A percentile compares a stretch with the other conserved stretches of the same genome.
These are phyloP conservation scores for Tilletiopsis washingtonensis DNA, from an alignment of 1,284 basidiomycete genomes.

Conservation along the genomic window DNA sequence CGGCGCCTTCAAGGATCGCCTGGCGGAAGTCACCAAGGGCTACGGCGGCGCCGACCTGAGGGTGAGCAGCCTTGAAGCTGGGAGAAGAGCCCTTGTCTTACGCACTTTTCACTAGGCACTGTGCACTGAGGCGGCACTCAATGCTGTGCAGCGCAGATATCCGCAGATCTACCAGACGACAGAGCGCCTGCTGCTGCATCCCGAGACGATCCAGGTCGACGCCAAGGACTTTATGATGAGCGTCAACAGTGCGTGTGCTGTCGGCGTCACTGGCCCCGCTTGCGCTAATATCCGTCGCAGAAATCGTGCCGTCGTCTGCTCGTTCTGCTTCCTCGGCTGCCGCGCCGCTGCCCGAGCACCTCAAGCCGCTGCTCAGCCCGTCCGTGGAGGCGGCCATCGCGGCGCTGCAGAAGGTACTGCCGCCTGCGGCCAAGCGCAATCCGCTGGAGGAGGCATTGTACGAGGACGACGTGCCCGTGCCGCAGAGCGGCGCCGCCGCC, in stretches of 20 bases:
- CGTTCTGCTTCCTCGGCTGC: conserved; percentile 79
- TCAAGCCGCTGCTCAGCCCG: conserved; percentile 68
- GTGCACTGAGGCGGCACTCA: conserved; percentile 83
- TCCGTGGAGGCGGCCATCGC: conserved; percentile 65
- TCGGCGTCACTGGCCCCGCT: not conserved
- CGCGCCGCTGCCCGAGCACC: conserved; percentile 72
- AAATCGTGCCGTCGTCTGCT: conserved; percentile 78
- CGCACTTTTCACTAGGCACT: conserved; percentile 16
- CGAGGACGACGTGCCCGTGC: conserved; percentile 55
- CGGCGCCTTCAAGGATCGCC: conserved; percentile 58
- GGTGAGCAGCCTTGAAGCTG: conserved; percentile 53
- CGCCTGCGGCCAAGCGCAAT: conserved; percentile 47
- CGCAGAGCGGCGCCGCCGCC: conserved; percentile 51
- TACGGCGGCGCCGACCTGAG: conserved; percentile 95
- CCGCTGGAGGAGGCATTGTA: conserved; percentile 85
- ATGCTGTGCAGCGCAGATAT: conserved; percentile 90
- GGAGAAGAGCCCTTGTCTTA: too few relatives aligned
- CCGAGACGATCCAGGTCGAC: conserved; percentile 75
- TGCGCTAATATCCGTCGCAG: conserved; percentile 8
- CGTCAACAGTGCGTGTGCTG: conserved; percentile 64
- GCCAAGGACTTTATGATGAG: conserved; percentile 96
- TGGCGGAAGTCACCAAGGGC: conserved; percentile 88
- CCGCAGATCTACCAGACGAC: conserved; percentile 94
- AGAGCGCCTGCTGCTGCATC: conserved; percentile 75
- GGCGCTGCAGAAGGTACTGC: conserved; percentile 54